Base-by-base conservation (phyloP, 805 yeast species). In the Ogataea naganishii region DNA sequence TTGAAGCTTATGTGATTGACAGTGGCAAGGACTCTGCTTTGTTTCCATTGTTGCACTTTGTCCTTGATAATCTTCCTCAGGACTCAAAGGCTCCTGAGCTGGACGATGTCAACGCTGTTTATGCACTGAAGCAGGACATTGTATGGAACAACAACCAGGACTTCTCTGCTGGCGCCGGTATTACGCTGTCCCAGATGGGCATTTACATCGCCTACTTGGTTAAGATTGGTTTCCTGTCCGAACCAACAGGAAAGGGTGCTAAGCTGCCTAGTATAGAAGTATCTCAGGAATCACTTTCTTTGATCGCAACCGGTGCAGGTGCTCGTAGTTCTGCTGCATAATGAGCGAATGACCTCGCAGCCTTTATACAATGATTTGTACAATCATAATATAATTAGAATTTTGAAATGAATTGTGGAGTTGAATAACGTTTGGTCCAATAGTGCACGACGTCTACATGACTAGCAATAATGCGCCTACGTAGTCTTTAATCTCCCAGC, bases 71-170 rank as follows among this genome's bases (percentile, higher is more conserved):
- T 51, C 69, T 92, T 47, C 96, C 96, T 6, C 80, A 78, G 38
- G 79, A 77, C 52, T 82, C 97, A 19, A 82, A 77, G 56, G 97
- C 98, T 8, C 97, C 98, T 3, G 96, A 89, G 56, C 67, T 92
- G 40, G 95, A 88, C 48, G 98, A 94, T 44, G 31, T 66, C 4
- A 88, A 92, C 52, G 83, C 97, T 1, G 70, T 65, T n/a, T 51
- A 53, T n/a, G 69, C 88, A 0, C 70, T 92, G 50, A 60, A 58
- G 34, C 62, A 55, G 16, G 96, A 85, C 50, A 56, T 62, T 5
- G 47, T 47, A 19, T 72, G 75, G 73, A 53, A 49, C 18, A 17
- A 38, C 14, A 84, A 82, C 10, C 65, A 57, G 27, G 94, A 85
- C 46, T 60, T 53, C 18, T 69, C 85, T 27, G 53, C 56, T 1